Evolutionary conservation across 2,329 filamentous ascomycete genomes (phyloP).

Genomic region (Hypoxylon sp.): DNA sequence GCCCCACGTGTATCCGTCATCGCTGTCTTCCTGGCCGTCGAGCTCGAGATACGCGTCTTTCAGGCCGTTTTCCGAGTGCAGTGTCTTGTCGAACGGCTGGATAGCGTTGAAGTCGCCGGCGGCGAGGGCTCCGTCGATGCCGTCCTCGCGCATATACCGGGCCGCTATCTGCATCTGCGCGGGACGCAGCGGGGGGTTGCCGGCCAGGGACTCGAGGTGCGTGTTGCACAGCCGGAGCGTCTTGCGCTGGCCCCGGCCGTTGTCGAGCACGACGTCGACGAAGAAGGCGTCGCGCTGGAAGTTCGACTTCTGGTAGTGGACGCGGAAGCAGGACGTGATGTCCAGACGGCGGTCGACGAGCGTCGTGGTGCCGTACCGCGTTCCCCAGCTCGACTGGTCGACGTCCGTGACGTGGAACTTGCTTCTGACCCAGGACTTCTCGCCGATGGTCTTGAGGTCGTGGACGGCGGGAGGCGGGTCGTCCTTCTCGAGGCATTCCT

Average conservation of each 20-base stretch:
- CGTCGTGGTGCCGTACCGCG: conserved; percentile 63
- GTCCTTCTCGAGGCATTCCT: conserved; percentile 60
- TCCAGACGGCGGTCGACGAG: conserved; percentile 60
- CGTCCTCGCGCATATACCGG: conserved; percentile 40
- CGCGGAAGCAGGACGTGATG: conserved; percentile 58
- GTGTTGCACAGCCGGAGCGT: conserved; percentile 46
- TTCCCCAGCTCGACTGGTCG: conserved; percentile 55
- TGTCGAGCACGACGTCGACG: conserved; percentile 57
- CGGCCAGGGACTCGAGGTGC: conserved; percentile 49
- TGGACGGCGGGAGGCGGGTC: too few relatives aligned
- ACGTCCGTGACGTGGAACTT: conserved; percentile 62
- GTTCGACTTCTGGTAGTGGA: conserved; percentile 58
- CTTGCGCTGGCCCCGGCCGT: conserved; percentile 20
- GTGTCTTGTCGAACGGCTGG: conserved; percentile 60
- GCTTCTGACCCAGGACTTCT: conserved; percentile 58
- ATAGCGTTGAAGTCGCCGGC: conserved; percentile 70
- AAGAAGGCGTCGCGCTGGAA: conserved; percentile 65
- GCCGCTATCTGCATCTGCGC: conserved; percentile 43
- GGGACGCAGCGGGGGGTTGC: conserved; percentile 43
- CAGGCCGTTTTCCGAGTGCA: conserved; percentile 60
- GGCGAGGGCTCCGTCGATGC: conserved; percentile 56
- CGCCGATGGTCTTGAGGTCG: conserved; percentile 57
- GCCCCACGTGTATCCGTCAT: conserved; percentile 66
- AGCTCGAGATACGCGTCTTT: conserved; percentile 63
- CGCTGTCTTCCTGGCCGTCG: conserved; percentile 60